phyloP scores from a whole-genome alignment of 257 asterid genomes.

The Nicotiana undulata region DNA sequence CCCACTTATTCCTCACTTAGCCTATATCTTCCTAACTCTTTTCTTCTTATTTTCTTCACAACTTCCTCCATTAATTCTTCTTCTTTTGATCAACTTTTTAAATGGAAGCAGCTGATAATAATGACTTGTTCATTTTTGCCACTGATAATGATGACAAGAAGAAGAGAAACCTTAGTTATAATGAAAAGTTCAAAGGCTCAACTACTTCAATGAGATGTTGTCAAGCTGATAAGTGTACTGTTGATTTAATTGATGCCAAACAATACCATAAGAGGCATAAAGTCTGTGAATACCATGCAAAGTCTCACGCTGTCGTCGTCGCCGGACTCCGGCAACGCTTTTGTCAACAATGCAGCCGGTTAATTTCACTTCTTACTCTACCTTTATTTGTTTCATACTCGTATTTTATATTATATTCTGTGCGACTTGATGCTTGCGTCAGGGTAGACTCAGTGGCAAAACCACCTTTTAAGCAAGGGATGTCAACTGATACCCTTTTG shows the following conservation, averaged over 20 bases:
- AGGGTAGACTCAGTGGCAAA: too few relatives aligned
- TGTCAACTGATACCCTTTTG: too few relatives aligned
- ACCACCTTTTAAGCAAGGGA: too few relatives aligned
- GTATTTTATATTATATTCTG: too few relatives aligned
- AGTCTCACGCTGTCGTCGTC: constrained; percentile 47
- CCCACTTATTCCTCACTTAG: constrained; percentile 21
- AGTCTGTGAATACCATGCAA: constrained; percentile 62
- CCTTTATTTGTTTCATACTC: background rate
- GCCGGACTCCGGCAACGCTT: constrained; percentile 73
- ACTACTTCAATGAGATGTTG: constrained; percentile 30
- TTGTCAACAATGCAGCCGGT: constrained; percentile 94
- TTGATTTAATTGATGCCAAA: constrained; percentile 49
- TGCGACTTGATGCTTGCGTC: too few relatives aligned
- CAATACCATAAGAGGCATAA: constrained; percentile 61
- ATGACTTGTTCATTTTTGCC: background rate
- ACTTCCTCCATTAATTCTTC: background rate
- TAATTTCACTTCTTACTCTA: background rate
- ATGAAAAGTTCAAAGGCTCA: constrained; percentile 16
- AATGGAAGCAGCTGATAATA: background rate
- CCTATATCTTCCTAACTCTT: constrained; percentile 23
- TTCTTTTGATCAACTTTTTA: background rate
- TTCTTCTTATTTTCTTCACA: constrained; percentile 1
- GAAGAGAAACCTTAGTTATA: constrained; percentile 10
- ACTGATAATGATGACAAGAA: constrained; percentile 37
- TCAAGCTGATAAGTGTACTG: constrained; percentile 54